Evolutionary conservation across 345 rosid species (phyloP), one percentile per base, ranked within the genome.

Genomic region (Camelina laxa): DNA sequence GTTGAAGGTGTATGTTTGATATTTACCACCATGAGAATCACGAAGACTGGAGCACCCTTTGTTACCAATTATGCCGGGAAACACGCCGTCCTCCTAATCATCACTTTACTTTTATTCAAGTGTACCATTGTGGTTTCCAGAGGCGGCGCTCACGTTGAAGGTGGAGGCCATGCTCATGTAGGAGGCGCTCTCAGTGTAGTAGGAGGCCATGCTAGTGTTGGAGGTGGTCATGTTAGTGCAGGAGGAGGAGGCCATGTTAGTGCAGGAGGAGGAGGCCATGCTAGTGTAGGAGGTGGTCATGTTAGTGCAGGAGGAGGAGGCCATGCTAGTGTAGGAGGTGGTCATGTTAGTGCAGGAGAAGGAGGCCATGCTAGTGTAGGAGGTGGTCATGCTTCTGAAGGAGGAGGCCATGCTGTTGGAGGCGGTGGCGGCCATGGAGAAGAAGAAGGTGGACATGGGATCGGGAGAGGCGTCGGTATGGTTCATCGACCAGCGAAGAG

Each of bases 381-480:
- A 3, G 35, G 60, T 1, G n/a, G 42, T 1, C 69, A 65, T 7
- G 41, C 19, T 8, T 21, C 31, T 2, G 76, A n/a, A 30, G 65
- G n/a, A 9, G 45, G 27, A 2, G 38, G 71, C 4, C 56, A 59
- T 35, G 41, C 42, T 57, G 62, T 7, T 31, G 41, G 21, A 51
- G 15, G 59, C 0, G 36, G 12, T 49, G 49, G 50, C 7, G 44
- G 72, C 16, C 48, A 44, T 35, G 63, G 70, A 49, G 69, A 61
- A 42, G 65, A 64, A 19, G 70, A 42, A 56, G 65, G 78, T 7
- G 44, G 78, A 7, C 42, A 7, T 17, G 45, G 61, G 54, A 58
- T 58, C 1, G 51, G 78, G 24, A 41, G 59, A 66, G 73, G 73
- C 22, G 73, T 67, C 17, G 61, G 79, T 67, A 59, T 67, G 62